Evolutionary conservation across 1,284 basidiomycete species (phyloP).

Genomic region (Trichosporon asahii): DNA sequence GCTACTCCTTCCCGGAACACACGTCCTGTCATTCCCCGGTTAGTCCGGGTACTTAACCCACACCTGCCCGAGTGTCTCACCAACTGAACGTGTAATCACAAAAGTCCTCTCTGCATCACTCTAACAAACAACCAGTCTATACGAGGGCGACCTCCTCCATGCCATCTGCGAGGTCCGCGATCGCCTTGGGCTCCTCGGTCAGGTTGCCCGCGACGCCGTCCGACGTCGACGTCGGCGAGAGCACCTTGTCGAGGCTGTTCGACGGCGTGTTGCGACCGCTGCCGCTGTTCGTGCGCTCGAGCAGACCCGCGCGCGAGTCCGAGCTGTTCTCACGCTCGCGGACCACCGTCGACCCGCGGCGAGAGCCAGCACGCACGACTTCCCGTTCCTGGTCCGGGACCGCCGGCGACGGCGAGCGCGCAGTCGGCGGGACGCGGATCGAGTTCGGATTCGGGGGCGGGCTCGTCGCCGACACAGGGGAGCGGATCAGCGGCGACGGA

Average conservation of each 20-base stretch:
- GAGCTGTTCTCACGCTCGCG: not conserved
- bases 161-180: not conserved
- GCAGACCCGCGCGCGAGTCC: not conserved
- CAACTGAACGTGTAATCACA: not conserved
- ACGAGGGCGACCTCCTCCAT: conserved; percentile 8
- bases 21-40: too few relatives aligned
- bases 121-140: conserved; percentile 4
- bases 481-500: conserved; percentile 2
- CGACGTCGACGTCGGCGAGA: not conserved
- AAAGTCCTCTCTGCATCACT: conserved; percentile 3
- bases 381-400: not conserved
- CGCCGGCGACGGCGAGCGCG: not conserved
- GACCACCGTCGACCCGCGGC: not conserved
- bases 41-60: too few relatives aligned
- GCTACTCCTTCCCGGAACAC: not conserved
- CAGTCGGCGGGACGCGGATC: conserved; percentile 2
- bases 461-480: not conserved
- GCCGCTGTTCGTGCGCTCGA: conserved; percentile 1
- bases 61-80: not conserved
- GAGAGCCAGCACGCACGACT: not conserved
- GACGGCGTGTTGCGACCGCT: not conserved
- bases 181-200: not conserved
- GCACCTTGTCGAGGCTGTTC: conserved; percentile 7
- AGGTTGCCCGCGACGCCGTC: not conserved
- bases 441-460: not conserved